Conservation (phyloP, 257 asterid genomes). For the Asclepias syriaca region DNA sequence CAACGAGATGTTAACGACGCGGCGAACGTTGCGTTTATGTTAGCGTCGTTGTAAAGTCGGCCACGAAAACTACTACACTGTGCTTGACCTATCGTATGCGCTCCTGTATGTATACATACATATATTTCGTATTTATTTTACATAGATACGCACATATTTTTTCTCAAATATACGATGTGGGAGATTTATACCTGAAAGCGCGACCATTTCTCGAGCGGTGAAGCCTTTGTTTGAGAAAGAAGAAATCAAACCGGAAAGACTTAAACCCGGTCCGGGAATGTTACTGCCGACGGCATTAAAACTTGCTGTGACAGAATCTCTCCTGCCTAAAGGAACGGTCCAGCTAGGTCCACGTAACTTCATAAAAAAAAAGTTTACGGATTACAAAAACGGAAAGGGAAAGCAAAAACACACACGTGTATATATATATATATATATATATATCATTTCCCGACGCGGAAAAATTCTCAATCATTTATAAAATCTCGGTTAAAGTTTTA, state of each 20-base stretch:
- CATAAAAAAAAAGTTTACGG: neutral
- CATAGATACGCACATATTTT: too few relatives aligned
- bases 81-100: slow-evolving; percentile 71
- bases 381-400: too few relatives aligned
- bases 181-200: slow-evolving; percentile 48
- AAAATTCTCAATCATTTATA: neutral
- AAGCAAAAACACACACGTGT: neutral
- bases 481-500: neutral
- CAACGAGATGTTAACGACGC: slow-evolving; percentile 30
- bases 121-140: too few relatives aligned
- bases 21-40: slow-evolving; percentile 48
- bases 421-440: neutral
- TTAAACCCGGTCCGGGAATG: slow-evolving; percentile 42
- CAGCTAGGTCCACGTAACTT: slow-evolving; percentile 64
- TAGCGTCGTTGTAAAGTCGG: slow-evolving; percentile 53
- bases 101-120: neutral
- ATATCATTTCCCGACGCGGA: neutral
- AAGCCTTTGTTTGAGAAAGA: slow-evolving; percentile 65
- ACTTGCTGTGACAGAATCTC: slow-evolving; percentile 62
- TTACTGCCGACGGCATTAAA: slow-evolving; percentile 38
- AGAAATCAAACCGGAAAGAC: slow-evolving; percentile 43
- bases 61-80: slow-evolving; percentile 43
- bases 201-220: slow-evolving; percentile 52
- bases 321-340: slow-evolving; percentile 58
- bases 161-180: too few relatives aligned